Conservation (phyloP, 2,329 filamentous ascomycete species). For the Aspergillus flavus region DNA sequence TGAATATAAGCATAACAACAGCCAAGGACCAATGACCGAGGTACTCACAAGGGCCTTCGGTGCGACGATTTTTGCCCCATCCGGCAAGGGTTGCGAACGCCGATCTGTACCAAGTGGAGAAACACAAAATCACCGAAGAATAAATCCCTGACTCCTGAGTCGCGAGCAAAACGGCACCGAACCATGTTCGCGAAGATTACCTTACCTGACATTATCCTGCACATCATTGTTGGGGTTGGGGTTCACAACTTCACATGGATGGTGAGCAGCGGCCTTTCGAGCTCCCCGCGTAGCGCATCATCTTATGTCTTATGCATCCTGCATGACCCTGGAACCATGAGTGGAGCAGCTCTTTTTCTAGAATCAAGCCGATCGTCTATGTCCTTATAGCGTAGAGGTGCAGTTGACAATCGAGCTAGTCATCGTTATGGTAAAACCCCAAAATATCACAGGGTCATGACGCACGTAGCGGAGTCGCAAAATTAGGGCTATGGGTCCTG, state of each 20-base stretch:
- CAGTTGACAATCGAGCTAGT: too few relatives aligned
- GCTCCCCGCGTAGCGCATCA: background rate
- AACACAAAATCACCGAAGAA: background rate
- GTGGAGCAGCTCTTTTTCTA: background rate
- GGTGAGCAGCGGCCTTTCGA: background rate
- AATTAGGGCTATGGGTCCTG: background rate
- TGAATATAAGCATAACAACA: background rate
- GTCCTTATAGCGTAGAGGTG: too few relatives aligned
- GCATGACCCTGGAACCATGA: background rate
- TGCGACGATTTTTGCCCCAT: background rate
- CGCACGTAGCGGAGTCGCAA: background rate
- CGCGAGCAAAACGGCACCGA: background rate
- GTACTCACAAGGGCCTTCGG: conserved; percentile 3
- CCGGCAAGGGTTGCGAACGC: conserved; percentile 7
- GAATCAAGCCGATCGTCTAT: too few relatives aligned
- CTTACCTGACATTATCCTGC: background rate
- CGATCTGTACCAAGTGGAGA: conserved; percentile 4
- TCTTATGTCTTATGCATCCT: background rate
- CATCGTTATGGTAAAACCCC: too few relatives aligned
- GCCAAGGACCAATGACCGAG: background rate
- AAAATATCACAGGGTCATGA: too few relatives aligned
- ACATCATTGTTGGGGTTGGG: background rate
- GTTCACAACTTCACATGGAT: background rate
- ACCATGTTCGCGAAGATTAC: conserved; percentile 3
- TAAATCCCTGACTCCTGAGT: background rate